These are phyloP conservation scores for Penicillium vulpinum DNA, from an alignment of 2,329 filamentous ascomycete genomes.

Conservation along the genomic window DNA sequence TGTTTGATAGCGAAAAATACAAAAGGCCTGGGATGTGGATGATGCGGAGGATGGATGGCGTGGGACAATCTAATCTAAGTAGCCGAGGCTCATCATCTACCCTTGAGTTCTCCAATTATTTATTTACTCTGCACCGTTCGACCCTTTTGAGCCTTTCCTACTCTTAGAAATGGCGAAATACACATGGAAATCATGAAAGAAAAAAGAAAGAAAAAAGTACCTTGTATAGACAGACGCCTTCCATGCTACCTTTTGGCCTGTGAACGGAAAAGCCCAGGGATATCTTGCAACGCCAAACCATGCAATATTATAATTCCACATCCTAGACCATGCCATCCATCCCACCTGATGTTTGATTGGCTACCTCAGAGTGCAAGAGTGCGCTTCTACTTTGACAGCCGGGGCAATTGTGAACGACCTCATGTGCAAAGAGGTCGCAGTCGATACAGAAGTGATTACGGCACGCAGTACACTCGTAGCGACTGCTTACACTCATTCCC, in stretches of 20 bases:
- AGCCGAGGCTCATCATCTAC: conserved; percentile 17
- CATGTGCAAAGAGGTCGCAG: conserved; percentile 93
- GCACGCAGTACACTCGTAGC: conserved; percentile 90
- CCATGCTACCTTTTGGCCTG: neutral
- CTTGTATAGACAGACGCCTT: neutral
- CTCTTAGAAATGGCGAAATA: neutral
- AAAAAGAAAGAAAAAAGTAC: neutral
- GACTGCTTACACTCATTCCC: conserved; percentile 77
- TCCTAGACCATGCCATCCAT: conserved; percentile 34
- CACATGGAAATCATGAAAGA: neutral
- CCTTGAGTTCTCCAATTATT: neutral
- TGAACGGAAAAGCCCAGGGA: neutral
- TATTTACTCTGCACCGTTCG: neutral
- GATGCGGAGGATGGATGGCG: conserved; percentile 8
- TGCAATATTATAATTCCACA: conserved; percentile 6
- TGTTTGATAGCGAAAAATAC: conserved; percentile 5
- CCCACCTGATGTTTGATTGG: conserved; percentile 32
- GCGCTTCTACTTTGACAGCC: conserved; percentile 65
- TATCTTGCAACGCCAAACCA: conserved; percentile 16
- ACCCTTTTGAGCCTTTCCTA: neutral
- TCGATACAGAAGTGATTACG: conserved; percentile 94
- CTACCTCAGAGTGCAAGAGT: conserved; percentile 4
- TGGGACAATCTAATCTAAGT: conserved; percentile 9
- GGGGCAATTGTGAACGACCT: conserved; percentile 92
- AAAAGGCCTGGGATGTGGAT: neutral